A percentile compares a stretch with the other conserved stretches of the same genome.
phyloP scores from a whole-genome alignment of 2,329 filamentous ascomycete species.

The Chaetomiaceae sp. region DNA sequence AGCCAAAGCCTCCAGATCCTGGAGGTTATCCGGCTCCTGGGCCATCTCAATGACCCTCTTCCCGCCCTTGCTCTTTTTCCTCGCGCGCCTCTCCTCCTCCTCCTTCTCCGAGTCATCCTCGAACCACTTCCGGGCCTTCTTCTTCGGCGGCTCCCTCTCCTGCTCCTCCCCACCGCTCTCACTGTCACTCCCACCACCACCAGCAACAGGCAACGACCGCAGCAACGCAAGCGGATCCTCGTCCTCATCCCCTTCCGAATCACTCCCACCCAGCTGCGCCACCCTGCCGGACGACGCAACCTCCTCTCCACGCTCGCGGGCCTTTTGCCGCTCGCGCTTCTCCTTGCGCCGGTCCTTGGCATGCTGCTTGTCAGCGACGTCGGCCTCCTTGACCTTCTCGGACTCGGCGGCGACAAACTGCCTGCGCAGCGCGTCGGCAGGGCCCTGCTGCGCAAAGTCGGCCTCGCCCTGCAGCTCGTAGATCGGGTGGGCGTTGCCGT shows the following conservation, averaged over 20 bases:
- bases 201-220: conserved; percentile 51
- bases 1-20: conserved; percentile 74
- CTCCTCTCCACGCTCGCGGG: conserved; percentile 47
- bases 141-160: conserved; percentile 42
- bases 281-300: conserved; percentile 21
- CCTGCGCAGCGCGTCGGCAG: conserved; percentile 68
- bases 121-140: conserved; percentile 61
- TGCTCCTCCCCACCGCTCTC: conserved; percentile 36
- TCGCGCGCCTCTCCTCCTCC: conserved; percentile 46
- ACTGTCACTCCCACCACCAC: conserved; percentile 27
- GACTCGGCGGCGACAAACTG: conserved; percentile 75
- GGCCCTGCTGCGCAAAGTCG: conserved; percentile 69
- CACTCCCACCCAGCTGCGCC: conserved; percentile 33
- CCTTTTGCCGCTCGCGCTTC: conserved; percentile 70
- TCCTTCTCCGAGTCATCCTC: conserved; percentile 49
- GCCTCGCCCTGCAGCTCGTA: conserved; percentile 88
- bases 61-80: conserved; percentile 41
- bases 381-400: conserved; percentile 65
- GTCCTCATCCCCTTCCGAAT: conserved; percentile 40
- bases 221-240: conserved; percentile 55
- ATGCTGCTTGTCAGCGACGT: conserved; percentile 75
- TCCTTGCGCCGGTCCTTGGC: conserved; percentile 73
- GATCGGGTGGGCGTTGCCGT: conserved; percentile 75
- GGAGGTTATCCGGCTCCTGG: conserved; percentile 70
- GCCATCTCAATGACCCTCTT: conserved; percentile 57